These are phyloP conservation scores for Filosporella fistucella DNA, from an alignment of 495 filamentous ascomycete genomes.

Conservation along the genomic window DNA sequence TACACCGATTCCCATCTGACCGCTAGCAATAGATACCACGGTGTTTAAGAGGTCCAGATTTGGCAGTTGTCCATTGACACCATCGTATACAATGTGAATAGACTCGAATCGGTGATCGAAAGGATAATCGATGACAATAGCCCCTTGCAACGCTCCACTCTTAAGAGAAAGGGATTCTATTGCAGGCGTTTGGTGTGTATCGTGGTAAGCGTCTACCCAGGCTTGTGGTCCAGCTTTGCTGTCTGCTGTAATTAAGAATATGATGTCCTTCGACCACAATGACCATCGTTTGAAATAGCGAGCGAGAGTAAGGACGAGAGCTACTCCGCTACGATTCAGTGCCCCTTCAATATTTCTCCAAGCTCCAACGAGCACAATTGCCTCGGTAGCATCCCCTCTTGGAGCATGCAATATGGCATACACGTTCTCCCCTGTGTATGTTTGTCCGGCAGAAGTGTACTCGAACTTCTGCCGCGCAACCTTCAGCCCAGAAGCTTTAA, in stretches of 20 bases:
- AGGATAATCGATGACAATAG: slow-evolving; percentile 88
- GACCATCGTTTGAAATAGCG: slow-evolving; percentile 98
- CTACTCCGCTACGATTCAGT: slow-evolving; percentile 81
- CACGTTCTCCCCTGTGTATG: slow-evolving; percentile 78
- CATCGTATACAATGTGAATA: slow-evolving; percentile 90
- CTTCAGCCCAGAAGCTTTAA: slow-evolving; percentile 75
- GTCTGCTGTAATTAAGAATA: slow-evolving; percentile 84
- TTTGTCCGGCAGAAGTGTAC: slow-evolving; percentile 69
- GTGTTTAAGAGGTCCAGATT: slow-evolving; percentile 97
- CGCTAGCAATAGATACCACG: slow-evolving; percentile 77
- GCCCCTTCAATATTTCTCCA: slow-evolving; percentile 81
- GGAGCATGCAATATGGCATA: slow-evolving; percentile 96
- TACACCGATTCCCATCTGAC: slow-evolving; percentile 86
- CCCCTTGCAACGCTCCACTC: slow-evolving; percentile 89
- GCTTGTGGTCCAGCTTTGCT: slow-evolving; percentile 89
- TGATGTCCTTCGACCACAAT: slow-evolving; percentile 97
- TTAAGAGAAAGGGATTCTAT: slow-evolving; percentile 83
- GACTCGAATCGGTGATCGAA: slow-evolving; percentile 77
- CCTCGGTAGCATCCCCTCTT: slow-evolving; percentile 95
- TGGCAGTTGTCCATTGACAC: slow-evolving; percentile 91
- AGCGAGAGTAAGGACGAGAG: slow-evolving; percentile 78
- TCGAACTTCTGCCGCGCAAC: slow-evolving; percentile 78
- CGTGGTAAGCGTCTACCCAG: slow-evolving; percentile 97
- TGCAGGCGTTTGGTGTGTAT: slow-evolving; percentile 62
- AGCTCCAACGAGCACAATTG: slow-evolving; percentile 84